Base-by-base conservation (phyloP, 2,329 filamentous ascomycete species). In the Aspergillus hiratsukae region DNA sequence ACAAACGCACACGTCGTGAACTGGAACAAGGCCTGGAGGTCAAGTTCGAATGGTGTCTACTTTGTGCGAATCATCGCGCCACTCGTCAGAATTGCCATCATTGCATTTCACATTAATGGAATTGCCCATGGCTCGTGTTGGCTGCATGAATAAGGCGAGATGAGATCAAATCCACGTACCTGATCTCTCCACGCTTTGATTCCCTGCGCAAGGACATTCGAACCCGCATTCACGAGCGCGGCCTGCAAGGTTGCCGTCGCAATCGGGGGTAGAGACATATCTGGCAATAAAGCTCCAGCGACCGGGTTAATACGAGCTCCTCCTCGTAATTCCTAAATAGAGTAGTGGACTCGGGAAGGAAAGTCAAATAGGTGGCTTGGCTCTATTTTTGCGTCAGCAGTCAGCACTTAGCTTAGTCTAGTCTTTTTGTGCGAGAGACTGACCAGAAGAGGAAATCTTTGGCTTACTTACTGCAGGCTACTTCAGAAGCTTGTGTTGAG, bases 161-260 rank as follows among this genome's bases (percentile, higher is more conserved):
- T 19, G 60, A 68, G 64, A 41, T 41, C 29, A 49, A 51, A 54
- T 37, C 31, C 48, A 54, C 46, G 52, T 59, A 81, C 80, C 58
- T 73, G 66, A 55, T 75, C 68, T 57, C 76, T 76, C 61, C 80
- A 80, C 17, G 81, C 76, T 41, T 79, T 74, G 61, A 84, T 78
- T 31, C 78, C 70, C 64, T 85, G 83, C 25, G 82, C 82, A 51
- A 82, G 70, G 43, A 84, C 66, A 63, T 85, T 85, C 31, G 82
- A 84, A 17, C 73, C 71, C 5, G 78, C 78, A 23, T 81, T 82
- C 9, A 85, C 75, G 45, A 74, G 68, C 7, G 78, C 75, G 21
- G 82, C 79, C 66, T 83, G 82, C 31, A 84, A 62, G 29, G 81
- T 83, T 53, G 82, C 80, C 58, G 75, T 77, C 49, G 78, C 70